Percentiles rank a stretch among this genome's conserved stretches.
phyloP scores from a whole-genome alignment of 345 rosid genomes.

The Pistacia atlantica region DNA sequence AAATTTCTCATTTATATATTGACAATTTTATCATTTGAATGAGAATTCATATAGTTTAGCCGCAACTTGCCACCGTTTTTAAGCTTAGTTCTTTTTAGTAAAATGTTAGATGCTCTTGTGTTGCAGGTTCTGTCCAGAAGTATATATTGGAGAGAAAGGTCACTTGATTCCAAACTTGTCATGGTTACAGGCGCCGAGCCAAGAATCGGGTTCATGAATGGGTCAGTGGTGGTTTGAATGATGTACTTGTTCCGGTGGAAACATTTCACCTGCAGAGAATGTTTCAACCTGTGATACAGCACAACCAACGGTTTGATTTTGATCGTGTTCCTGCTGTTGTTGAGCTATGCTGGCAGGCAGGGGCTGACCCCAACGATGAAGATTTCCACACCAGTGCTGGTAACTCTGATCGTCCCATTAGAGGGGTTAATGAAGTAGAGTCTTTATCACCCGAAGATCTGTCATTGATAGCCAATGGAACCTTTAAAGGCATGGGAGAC shows the following conservation, averaged over 20 bases:
- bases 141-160: constrained; percentile 77
- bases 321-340: constrained; percentile 78
- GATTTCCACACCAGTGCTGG: constrained; percentile 23
- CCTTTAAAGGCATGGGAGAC: constrained; percentile 74
- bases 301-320: constrained; percentile 71
- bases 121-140: constrained; percentile 86
- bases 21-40: not conserved
- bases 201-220: constrained; percentile 81
- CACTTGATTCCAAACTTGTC: constrained; percentile 80
- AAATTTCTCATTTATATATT: too few species aligned
- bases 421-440: constrained; percentile 35
- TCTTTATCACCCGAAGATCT: constrained; percentile 45
- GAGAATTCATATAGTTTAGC: not conserved
- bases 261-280: constrained; percentile 56
- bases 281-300: constrained; percentile 70
- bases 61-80: not conserved
- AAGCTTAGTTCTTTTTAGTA: constrained; percentile 1
- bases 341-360: constrained; percentile 90
- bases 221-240: constrained; percentile 65
- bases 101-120: not conserved
- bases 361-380: constrained; percentile 46
- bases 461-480: constrained; percentile 46
- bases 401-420: constrained; percentile 12
- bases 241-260: constrained; percentile 72
- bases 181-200: constrained; percentile 59